These are phyloP conservation scores for Terana coerulea DNA, from an alignment of 768 basidiomycete genomes.

Conservation along the genomic window DNA sequence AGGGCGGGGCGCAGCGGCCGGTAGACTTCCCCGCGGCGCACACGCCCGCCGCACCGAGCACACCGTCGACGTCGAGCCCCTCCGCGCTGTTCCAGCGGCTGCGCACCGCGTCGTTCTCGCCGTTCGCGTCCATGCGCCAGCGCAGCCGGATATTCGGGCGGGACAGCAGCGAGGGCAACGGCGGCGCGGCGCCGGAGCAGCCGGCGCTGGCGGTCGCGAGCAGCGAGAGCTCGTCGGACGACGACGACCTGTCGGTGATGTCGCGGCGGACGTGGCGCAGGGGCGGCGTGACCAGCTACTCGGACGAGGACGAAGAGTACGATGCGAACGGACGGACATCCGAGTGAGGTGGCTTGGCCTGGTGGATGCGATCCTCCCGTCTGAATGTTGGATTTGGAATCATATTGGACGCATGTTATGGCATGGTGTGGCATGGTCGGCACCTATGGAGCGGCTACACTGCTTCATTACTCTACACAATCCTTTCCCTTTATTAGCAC, in stretches of 20 bases:
- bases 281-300: neutral
- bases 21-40: neutral
- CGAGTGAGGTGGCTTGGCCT: no score
- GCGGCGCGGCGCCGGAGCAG: neutral
- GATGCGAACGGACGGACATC: neutral
- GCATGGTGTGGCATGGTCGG: no score
- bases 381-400: no score
- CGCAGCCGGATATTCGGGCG: constrained; percentile 14
- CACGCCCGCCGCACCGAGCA: neutral
- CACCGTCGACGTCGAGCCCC: constrained; percentile 4
- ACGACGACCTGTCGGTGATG: constrained; percentile 23
- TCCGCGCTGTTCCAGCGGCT: constrained; percentile 18
- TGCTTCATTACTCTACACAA: no score
- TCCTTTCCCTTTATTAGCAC: no score
- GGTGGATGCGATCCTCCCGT: no score
- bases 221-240: constrained; percentile 25
- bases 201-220: constrained; percentile 17
- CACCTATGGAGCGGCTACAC: no score
- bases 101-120: constrained; percentile 24
- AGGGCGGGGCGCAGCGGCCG: neutral
- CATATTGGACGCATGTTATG: no score
- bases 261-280: constrained; percentile 12
- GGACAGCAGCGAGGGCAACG: neutral
- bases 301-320: constrained; percentile 5
- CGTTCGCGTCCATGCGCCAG: constrained; percentile 20